Evolutionary conservation across 2,329 filamentous ascomycete genomes (phyloP).

Genomic region (Alternaria triticina): DNA sequence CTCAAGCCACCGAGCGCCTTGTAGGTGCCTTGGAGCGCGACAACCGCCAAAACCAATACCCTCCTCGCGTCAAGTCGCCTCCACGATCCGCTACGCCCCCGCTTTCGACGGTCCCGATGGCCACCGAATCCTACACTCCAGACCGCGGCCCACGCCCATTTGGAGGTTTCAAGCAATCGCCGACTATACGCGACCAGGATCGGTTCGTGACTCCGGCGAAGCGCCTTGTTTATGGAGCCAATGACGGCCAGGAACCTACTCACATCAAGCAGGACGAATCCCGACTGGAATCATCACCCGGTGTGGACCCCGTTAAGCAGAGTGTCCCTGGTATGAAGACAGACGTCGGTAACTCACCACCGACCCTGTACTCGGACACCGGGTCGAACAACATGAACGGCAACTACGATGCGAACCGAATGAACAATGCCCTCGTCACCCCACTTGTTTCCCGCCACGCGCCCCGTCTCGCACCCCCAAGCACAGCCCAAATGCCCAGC

Average conservation of each 20-base stretch:
- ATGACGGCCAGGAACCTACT: conserved; percentile 27
- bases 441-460: conserved; percentile 76
- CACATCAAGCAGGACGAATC: conserved; percentile 34
- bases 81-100: conserved; percentile 57
- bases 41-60: conserved; percentile 16
- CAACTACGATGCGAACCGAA: conserved; percentile 32
- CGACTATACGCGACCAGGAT: conserved; percentile 34
- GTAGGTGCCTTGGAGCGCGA: conserved; percentile 46
- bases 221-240: conserved; percentile 37
- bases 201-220: conserved; percentile 46
- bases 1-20: conserved; percentile 60
- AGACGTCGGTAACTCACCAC: conserved; percentile 45
- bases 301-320: conserved; percentile 40
- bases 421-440: conserved; percentile 59
- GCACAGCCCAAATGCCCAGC: conserved; percentile 79
- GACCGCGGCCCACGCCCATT: conserved; percentile 57
- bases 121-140: conserved; percentile 61
- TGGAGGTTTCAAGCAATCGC: conserved; percentile 40
- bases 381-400: conserved; percentile 39
- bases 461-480: conserved; percentile 77
- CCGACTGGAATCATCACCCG: conserved; percentile 39
- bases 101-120: conserved; percentile 54
- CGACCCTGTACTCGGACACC: conserved; percentile 45
- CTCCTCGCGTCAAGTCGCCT: conserved; percentile 46
- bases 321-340: conserved; percentile 41